Base-by-base conservation (phyloP, 768 basidiomycete species). In the Tylopilus balloui region DNA sequence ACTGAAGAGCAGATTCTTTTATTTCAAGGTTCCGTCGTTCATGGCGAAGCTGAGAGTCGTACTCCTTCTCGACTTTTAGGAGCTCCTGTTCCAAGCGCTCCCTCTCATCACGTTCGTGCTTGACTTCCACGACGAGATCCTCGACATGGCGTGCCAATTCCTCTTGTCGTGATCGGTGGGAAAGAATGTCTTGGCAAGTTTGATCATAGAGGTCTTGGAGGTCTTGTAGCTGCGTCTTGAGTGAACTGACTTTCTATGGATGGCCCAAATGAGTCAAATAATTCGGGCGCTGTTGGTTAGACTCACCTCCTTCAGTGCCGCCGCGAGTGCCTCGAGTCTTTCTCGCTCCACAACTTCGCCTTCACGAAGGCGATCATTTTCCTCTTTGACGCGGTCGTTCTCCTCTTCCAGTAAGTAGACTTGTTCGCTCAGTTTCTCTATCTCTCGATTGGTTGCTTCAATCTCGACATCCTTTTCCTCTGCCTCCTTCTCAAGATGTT, bases 331-430 rank as follows among this genome's bases (percentile, higher is more conserved):
- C 57, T 88, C 84, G 2, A 84, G 69, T 36, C 81, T 71, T 50
- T 88, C 86, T 21, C 78, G 73, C 59, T 88, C 89, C n/a, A 78
- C 77, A 9, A 67, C 73, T 39, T 84, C 83, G n/a, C 92, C 88
- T 50, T 92, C 86, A 44, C 81, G 77, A 32, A 81, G 53, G 9
- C 78, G 73, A 31, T 86, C 82, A 42, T 73, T 72, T 40, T 91
- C 86, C 57, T 91, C 88, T 60, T 78, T 81, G 42, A 87, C 64
- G 25, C 80, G 74, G 53, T 94, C 91, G 45, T 84, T 79, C 60
- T 92, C 87, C 51, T 95, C 91, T 62, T 98, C 95, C 1, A 95
- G 78, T 37, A 81, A 71, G 66, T 88, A 92, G 9, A 96, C 79
- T 46, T 84, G 81, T 52, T 89, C 84, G 6, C 89, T 81, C 38